Conservation (phyloP, 1,284 basidiomycete genomes). For the Ganoderma lucidum region DNA sequence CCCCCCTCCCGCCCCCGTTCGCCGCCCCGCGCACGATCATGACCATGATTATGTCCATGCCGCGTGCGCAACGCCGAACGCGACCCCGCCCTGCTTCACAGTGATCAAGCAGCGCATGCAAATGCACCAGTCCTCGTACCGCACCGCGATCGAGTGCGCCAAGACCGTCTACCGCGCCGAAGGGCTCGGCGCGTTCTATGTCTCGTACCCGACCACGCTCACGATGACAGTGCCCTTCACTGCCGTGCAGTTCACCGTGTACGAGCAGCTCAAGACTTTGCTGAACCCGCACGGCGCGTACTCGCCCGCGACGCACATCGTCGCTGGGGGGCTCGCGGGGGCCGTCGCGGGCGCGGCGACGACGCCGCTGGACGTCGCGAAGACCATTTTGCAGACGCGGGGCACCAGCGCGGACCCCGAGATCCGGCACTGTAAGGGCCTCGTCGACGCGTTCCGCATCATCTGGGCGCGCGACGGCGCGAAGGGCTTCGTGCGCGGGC, state of each 20-base stretch:
- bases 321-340: slow-evolving; percentile 92
- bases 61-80: neutral
- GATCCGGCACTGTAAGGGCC: slow-evolving; percentile 87
- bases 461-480: slow-evolving; percentile 89
- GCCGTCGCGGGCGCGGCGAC: slow-evolving; percentile 96
- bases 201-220: slow-evolving; percentile 98
- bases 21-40: neutral
- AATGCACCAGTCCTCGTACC: slow-evolving; percentile 90
- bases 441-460: slow-evolving; percentile 89
- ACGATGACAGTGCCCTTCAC: slow-evolving; percentile 99
- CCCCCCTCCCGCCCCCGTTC: neutral
- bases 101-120: slow-evolving; percentile 99
- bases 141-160: slow-evolving; percentile 86
- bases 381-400: slow-evolving; percentile 95
- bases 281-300: slow-evolving; percentile 90
- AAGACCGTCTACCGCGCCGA: slow-evolving; percentile 86
- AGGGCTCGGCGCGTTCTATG: slow-evolving; percentile 93
- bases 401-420: slow-evolving; percentile 85
- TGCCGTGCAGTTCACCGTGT: slow-evolving; percentile 96
- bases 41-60: slow-evolving; percentile 16
- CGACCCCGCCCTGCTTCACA: slow-evolving; percentile 44
- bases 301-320: slow-evolving; percentile 91
- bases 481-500: slow-evolving; percentile 87
- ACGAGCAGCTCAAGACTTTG: slow-evolving; percentile 91
- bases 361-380: slow-evolving; percentile 98